Percentiles rank a stretch among this genome's conserved stretches.
phyloP scores from a whole-genome alignment of 108 stramenopile species.

The Pseudonitzschia multiseries region DNA sequence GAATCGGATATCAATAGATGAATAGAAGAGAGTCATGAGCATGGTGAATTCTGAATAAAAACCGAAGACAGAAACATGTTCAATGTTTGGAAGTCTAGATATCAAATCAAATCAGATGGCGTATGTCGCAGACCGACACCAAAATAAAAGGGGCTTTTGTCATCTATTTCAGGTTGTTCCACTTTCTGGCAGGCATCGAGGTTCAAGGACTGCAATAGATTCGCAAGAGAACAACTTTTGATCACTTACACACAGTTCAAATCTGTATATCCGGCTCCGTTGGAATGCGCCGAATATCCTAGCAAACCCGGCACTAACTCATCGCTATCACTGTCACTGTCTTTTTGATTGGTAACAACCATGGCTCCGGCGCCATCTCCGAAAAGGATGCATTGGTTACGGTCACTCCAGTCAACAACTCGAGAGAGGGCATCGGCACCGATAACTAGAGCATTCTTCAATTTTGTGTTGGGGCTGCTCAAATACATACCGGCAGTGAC shows the following conservation, averaged over 20 bases:
- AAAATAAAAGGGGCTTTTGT: no score
- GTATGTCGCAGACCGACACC: no score
- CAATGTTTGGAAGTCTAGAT: no score
- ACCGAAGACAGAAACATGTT: neutral
- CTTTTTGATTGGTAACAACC: conserved; percentile 71
- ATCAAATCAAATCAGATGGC: no score
- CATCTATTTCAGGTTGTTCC: no score
- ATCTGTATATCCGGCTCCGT: conserved; percentile 85
- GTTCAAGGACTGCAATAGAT: no score
- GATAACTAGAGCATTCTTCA: conserved; percentile 84
- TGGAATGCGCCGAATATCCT: conserved; percentile 91
- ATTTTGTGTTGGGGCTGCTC: conserved; percentile 39
- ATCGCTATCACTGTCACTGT: conserved; percentile 20
- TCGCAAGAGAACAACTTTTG: neutral
- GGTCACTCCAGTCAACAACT: conserved; percentile 97
- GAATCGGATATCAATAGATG: neutral
- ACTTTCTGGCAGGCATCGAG: no score
- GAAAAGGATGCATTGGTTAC: conserved; percentile 94
- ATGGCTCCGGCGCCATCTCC: conserved; percentile 98
- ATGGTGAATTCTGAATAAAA: no score
- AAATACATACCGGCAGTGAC: conserved; percentile 93
- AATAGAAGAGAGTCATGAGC: neutral
- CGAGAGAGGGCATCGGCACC: conserved; percentile 93
- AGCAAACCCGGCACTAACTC: conserved; percentile 61
- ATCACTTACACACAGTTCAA: conserved; percentile 80